Evolutionary conservation across 495 filamentous ascomycete genomes (phyloP).

Genomic region (Lophium mytilinum): DNA sequence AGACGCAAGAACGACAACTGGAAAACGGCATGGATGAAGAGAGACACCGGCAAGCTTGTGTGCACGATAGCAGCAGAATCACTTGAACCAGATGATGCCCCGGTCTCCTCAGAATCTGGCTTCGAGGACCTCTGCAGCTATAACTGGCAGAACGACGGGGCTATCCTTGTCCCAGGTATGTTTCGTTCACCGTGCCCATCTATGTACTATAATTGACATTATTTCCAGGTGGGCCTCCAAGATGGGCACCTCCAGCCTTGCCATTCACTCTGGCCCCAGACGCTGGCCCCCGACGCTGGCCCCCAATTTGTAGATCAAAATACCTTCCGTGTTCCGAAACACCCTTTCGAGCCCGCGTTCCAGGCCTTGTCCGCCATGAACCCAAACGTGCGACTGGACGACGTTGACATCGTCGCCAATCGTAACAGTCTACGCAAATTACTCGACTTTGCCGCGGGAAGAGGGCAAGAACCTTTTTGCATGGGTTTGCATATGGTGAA

Average conservation of each 20-base stretch:
- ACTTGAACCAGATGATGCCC: not conserved
- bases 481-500: conserved; percentile 5
- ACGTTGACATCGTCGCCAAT: conserved; percentile 1
- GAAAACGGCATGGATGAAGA: conserved; percentile 2
- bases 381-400: not conserved
- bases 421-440: conserved; percentile 5
- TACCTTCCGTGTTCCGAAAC: not conserved
- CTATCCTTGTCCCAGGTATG: not conserved
- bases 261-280: not conserved
- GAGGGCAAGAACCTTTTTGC: not conserved
- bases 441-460: not conserved
- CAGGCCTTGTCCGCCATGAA: not conserved
- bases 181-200: not conserved
- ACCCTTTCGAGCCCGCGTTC: conserved; percentile 1
- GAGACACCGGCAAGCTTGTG: not conserved
- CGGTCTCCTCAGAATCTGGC: not conserved
- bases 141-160: not conserved
- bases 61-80: not conserved
- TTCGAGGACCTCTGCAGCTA: conserved; percentile 2
- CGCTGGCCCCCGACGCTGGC: not conserved
- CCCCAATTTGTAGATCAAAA: not conserved
- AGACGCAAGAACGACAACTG: not conserved
- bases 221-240: not conserved
- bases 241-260: not conserved
- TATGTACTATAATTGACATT: not conserved